Base-by-base conservation (phyloP, 495 filamentous ascomycete genomes). In the Hamigera avellanea region DNA sequence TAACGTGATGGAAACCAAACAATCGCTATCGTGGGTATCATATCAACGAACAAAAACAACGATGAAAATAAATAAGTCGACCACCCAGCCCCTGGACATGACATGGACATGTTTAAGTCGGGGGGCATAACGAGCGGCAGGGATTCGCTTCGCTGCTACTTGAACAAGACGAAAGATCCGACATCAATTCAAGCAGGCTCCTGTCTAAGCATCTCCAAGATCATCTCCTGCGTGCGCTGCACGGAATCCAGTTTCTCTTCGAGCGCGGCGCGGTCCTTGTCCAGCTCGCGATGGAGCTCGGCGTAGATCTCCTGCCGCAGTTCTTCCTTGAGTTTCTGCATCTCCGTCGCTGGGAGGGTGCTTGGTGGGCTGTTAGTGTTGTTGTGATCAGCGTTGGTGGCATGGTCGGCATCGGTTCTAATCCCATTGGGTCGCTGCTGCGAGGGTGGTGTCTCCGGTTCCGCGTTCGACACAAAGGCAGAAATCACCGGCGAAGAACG, bases 201-300 rank as follows among this genome's bases (percentile, higher is more conserved):
- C 44, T 64, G 64, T 42, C 59, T 52, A 35, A 67, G 38, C 62
- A 67, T 64, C 14, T 66, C 59, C 25, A 67, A 39, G 40, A 67
- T 67, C 55, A 67, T 57, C 28, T 67, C 56, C 36, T 67, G 64
- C 1, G 56, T 66, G 37, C 56, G 40, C 37, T 67, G 62, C 25
- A 67, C 47, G 18, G 59, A 50, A 42, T 64, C 62, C 25, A 67
- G 26, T 36, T 53, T 60, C 34, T 62, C 55, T 29, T 62, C 52
- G 8, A 62, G 41, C 2, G 47, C 37, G 9, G 49, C 52, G 0
- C 58, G 56, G 10, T 58, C 51, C 31, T 53, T 54, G n/a, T 53
- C 50, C 35, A 63, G 16, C 33, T 61, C 59, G 3, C 40, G 31
- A 10, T 52, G 53, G 14, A 64, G 28, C 19, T 64, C 54, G 12